Base-by-base conservation (phyloP, 768 basidiomycete species). In the Tubosaeta sp. region DNA sequence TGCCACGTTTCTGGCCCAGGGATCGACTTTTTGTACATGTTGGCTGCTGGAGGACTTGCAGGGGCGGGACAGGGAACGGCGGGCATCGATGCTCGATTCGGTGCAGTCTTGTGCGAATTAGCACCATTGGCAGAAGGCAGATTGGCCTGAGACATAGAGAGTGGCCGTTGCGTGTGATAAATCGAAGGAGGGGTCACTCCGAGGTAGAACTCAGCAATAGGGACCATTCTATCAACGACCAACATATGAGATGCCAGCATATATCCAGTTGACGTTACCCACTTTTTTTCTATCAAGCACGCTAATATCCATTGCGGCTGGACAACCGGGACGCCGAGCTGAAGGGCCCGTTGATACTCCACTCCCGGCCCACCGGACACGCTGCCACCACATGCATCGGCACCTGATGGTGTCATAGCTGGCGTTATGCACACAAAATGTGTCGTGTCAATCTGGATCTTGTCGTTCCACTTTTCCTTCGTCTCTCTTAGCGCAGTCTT, bases 391-490 rank as follows among this genome's bases (percentile, higher is more conserved):
- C 76, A 73, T 0, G 76, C 76, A 51, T 73, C 76, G 10, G 82
- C 82, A 29, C 81, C 85, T 10, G 67, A 59, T 0, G 83, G 80
- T 0, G 82, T 84, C 10, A 82, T 78, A 1, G 84, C 86, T 3
- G 94, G 92, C 0, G 89, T 92, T 16, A 93, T 95, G 65, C 94
- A 95, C 36, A 97, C 94, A 58, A 96, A 99, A 69, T 99, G 95
- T 0, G 94, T 97, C 10, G 95, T 98, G 64, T 99, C 95, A 51
- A 98, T 94, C 72, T 94, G 90, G 35, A 99, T 94, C 62, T 83
- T 87, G 57, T 94, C 87, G 61, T 84, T 90, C 86, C 87, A 94
- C 57, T 87, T 87, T 0, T 91, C 95, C 36, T 78, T 80, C 88
- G 97, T 96, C 60, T 89, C 84, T 41, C 77, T 66, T 47, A 99